Evolutionary conservation across 768 basidiomycete species (phyloP), one percentile per base, ranked within the genome.

Genomic region (Strobilomyces echinocephalus): DNA sequence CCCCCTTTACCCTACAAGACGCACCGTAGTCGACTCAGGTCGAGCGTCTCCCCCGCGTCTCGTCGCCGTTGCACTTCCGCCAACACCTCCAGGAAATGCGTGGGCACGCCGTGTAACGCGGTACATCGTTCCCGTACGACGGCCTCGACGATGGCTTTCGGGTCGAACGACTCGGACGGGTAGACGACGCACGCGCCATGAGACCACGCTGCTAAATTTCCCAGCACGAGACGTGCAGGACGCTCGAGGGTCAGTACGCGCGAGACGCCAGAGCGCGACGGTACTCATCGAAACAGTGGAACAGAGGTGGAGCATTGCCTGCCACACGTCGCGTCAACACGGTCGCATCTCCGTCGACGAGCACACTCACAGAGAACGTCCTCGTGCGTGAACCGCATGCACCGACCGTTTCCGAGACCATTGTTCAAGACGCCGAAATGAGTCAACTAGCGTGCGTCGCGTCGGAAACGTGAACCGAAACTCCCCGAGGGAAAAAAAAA

Each of bases 221-320:
- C 89, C 62, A 90, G 67, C 18, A 91, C 81, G 31, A 90, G 82
- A 61, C 88, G 85, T 89, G 62, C 67, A 61, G 52, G 50, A 36
- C 33, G 11, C 26, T 38, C 45, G 44, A 26, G 30, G 24, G 59
- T 63, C 54, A 62, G 57, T 24, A 24, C 24, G 24, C 24, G 24
- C 24, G 24, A 24, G 24, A 24, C 24, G 24, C 2, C 24, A 24
- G 62, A 42, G 38, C 46, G 8, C 0, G 6, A 51, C n/a, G 8
- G 31, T 33, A 88, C 88, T 85, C 72, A 88, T 90, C 90, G 79
- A 91, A 91, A 64, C 90, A 92, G 66, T 93, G 90, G 66, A 91
- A 93, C 2, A 91, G 69, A 0, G 90, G 90, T 3, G 90, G 90
- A 1, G 83, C 83, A 57, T 92, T 91, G 76, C 87, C 88, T 91